Base-by-base conservation (phyloP, 2,329 filamentous ascomycete genomes). In the Pseudogymnoascus sp. region DNA sequence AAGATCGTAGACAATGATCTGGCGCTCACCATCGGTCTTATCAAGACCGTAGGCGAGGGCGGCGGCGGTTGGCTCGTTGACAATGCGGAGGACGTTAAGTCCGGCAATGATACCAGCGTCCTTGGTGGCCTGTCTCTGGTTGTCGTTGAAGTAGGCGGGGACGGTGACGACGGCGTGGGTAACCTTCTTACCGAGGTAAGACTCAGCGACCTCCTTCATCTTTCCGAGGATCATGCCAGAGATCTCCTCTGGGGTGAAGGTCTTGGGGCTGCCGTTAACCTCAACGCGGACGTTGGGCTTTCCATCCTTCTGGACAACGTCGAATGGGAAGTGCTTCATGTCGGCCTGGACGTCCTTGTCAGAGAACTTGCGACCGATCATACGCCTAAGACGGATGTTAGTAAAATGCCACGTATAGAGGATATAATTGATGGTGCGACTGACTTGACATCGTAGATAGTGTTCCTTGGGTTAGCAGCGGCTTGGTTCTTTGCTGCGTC, bases 281-380 rank as follows among this genome's bases (percentile, higher is more conserved):
- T 88, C 76, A 70, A 93, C 89, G 74, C 88, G 83, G 73, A 99
- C 86, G 68, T 86, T 79, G 66, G 94, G 94, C 82, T 97, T 96
- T 75, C 87, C 92, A 77, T 89, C 85, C 82, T 94, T 92, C 82
- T 89, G 84, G 73, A 91, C 74, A 64, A 99, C 89, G 80, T 90
- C 91, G 88, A 93, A 99, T 72, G 94, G 93, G 84, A 96, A 97
- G 83, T 97, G 90, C 89, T 99, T 97, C 74, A 94, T 84, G 74
- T 99, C 94, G 74, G 81, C 83, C 81, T 97, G 92, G 68, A 97
- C 87, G 67, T 95, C 90, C 80, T 88, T 89, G 75, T 94, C 90
- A 59, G 79, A 78, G 76, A 82, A 92, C 79, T 92, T 94, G 76
- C 89, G 89, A 72, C 90, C 90, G 73, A 94, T 92, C 71, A 94